Conservation (phyloP, 805 yeast genomes). For the Cyberlindnera xishuangbannaensis region DNA sequence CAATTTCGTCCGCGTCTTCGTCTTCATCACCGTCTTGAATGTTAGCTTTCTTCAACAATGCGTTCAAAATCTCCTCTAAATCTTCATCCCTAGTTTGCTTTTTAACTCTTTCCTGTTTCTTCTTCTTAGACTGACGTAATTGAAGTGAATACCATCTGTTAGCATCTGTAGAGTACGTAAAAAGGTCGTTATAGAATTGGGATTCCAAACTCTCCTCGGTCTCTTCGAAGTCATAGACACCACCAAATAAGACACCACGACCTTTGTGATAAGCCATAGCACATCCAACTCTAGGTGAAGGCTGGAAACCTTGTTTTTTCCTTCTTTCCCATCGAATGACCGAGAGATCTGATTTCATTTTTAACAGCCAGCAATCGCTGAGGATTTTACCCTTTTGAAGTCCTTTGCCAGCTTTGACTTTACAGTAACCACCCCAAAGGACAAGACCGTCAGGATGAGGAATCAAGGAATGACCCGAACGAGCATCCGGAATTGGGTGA, state of each 20-base stretch:
- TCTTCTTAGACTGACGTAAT: conserved; percentile 56
- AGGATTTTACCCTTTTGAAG: conserved; percentile 87
- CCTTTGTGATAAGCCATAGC: conserved; percentile 85
- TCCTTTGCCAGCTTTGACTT: conserved; percentile 85
- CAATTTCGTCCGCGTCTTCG: conserved; percentile 39
- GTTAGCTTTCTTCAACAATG: conserved; percentile 68
- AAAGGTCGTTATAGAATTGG: conserved; percentile 71
- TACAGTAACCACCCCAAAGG: conserved; percentile 90
- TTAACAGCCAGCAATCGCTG: conserved; percentile 79
- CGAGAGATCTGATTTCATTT: conserved; percentile 74
- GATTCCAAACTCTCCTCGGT: conserved; percentile 90
- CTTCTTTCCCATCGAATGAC: conserved; percentile 85
- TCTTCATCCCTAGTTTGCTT: conserved; percentile 49
- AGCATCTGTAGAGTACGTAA: conserved; percentile 76
- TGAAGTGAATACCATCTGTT: conserved; percentile 83
- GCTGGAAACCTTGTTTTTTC: conserved; percentile 83
- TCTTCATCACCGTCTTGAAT: conserved; percentile 40
- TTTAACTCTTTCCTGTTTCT: conserved; percentile 43
- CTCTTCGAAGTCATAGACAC: conserved; percentile 92
- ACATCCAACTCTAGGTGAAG: conserved; percentile 93
- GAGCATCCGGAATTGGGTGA: conserved; percentile 78
- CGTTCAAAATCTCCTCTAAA: conserved; percentile 73
- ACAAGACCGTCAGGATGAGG: conserved; percentile 79
- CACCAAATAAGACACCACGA: conserved; percentile 90
- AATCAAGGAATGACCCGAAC: conserved; percentile 88